phyloP scores from a whole-genome alignment of 2,329 filamentous ascomycete species.

The Alternaria burnsii region DNA sequence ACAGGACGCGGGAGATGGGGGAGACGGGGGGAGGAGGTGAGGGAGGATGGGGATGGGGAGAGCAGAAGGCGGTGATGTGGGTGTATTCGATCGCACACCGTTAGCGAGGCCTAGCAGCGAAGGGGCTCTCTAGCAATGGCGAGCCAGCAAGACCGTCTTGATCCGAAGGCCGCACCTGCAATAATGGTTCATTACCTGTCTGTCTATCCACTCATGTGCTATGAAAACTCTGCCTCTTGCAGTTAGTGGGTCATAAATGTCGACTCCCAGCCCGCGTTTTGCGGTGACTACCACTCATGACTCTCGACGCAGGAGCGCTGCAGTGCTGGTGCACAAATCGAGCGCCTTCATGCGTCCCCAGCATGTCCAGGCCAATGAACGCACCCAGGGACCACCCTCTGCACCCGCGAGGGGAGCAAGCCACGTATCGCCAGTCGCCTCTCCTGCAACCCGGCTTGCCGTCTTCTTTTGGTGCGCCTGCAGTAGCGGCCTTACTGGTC shows the following conservation, averaged over 20 bases:
- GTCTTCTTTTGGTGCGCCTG: slow-evolving; percentile 19
- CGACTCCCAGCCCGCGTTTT: slow-evolving; percentile 25
- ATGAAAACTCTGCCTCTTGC: slow-evolving; percentile 32
- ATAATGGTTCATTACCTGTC: slow-evolving; percentile 31
- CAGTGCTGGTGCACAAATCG: slow-evolving; percentile 38
- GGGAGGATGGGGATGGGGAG: slow-evolving; percentile 13
- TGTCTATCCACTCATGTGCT: slow-evolving; percentile 26
- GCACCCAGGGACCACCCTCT: slow-evolving; percentile 33
- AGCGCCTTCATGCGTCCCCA: slow-evolving; percentile 19
- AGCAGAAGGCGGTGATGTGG: slow-evolving; percentile 16
- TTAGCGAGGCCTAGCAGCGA: slow-evolving; percentile 19
- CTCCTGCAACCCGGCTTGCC: slow-evolving; percentile 15
- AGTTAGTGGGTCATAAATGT: slow-evolving; percentile 30
- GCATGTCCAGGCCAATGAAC: slow-evolving; percentile 34
- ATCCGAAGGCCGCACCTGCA: slow-evolving; percentile 21
- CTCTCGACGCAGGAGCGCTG: slow-evolving; percentile 24
- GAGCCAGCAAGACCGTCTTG: slow-evolving; percentile 10
- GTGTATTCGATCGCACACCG: slow-evolving; percentile 10
- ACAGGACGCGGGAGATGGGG: slow-evolving; percentile 19
- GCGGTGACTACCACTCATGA: slow-evolving; percentile 35
- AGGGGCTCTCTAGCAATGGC: slow-evolving; percentile 5
- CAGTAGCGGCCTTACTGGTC: slow-evolving; percentile 21
- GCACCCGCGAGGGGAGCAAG: slow-evolving; percentile 34
- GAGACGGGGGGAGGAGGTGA: slow-evolving; percentile 17
- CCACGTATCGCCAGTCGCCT: slow-evolving; percentile 34